A percentile compares a stretch with the other conserved stretches of the same genome.
phyloP scores from a whole-genome alignment of 2,329 filamentous ascomycete species.

The Conoideocrella luteorostrata region DNA sequence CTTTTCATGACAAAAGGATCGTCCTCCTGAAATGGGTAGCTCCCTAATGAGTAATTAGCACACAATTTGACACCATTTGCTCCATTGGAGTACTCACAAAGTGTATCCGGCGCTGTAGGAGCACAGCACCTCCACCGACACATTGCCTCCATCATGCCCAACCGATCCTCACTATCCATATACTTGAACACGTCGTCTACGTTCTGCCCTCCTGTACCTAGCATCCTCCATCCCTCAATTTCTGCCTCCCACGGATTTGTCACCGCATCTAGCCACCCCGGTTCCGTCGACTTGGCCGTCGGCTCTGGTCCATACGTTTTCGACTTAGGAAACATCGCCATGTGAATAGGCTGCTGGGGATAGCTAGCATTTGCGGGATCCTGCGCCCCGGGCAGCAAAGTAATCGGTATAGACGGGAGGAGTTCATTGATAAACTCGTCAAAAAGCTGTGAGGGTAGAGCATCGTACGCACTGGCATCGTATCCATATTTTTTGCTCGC shows the following conservation, averaged over 20 bases:
- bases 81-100: too few relatives aligned
- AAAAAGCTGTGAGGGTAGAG: constrained; percentile 73
- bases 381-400: constrained; percentile 72
- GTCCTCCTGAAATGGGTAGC: constrained; percentile 90
- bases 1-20: constrained; percentile 83
- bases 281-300: constrained; percentile 26
- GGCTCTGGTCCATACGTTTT: constrained; percentile 58
- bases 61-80: too few relatives aligned
- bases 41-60: constrained; percentile 55
- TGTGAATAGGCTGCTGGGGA: constrained; percentile 88
- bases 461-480: constrained; percentile 81
- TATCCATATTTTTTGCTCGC: constrained; percentile 83
- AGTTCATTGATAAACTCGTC: constrained; percentile 77
- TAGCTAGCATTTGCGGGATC: constrained; percentile 88
- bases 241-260: constrained; percentile 94
- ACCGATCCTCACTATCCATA: constrained; percentile 65
- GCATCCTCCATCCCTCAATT: constrained; percentile 79
- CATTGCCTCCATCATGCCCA: constrained; percentile 92
- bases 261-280: constrained; percentile 77
- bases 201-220: constrained; percentile 87
- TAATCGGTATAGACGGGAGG: constrained; percentile 81
- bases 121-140: constrained; percentile 86
- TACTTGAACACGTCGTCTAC: constrained; percentile 93
- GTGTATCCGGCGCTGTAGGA: constrained; percentile 89
- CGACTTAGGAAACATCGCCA: constrained; percentile 79